Conservation (phyloP, 2,329 filamentous ascomycete species). For the Emergomyces orientalis region DNA sequence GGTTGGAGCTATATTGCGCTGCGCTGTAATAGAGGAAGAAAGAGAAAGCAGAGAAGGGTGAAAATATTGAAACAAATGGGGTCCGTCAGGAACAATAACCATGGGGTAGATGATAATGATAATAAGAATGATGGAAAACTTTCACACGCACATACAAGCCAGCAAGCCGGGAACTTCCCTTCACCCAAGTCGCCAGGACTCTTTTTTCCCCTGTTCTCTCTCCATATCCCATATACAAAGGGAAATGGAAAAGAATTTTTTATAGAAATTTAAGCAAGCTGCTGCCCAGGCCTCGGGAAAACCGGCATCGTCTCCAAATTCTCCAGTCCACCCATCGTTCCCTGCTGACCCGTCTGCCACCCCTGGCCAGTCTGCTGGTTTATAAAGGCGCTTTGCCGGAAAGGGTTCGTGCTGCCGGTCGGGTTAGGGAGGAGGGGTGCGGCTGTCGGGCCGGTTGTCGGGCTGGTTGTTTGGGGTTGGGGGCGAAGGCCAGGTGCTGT, state of each 20-base stretch:
- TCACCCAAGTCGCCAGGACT: not conserved
- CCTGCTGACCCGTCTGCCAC: conserved; percentile 72
- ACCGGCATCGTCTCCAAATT: conserved; percentile 69
- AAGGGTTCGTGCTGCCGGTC: conserved; percentile 88
- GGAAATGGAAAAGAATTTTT: too few species aligned
- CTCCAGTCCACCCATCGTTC: conserved; percentile 68
- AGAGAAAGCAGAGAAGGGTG: not conserved
- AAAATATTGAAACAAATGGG: not conserved
- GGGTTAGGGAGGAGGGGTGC: conserved; percentile 59
- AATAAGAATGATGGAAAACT: not conserved
- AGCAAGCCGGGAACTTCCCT: not conserved
- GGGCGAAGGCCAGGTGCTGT: conserved; percentile 31
- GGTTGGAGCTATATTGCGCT: not conserved
- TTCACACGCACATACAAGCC: not conserved
- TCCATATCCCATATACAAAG: too few species aligned
- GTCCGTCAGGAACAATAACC: too few species aligned
- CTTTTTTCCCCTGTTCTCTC: not conserved
- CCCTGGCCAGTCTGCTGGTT: conserved; percentile 80
- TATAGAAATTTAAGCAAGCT: too few species aligned
- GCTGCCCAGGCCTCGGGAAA: conserved; percentile 67
- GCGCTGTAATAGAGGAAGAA: too few species aligned
- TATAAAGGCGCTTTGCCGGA: conserved; percentile 81
- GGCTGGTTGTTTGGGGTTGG: conserved; percentile 19
- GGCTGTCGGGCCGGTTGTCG: conserved; percentile 14
- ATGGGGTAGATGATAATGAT: not conserved